Percentiles rank a stretch among this genome's conserved stretches.
These are phyloP conservation scores for Citrullus mucosospermus DNA, from an alignment of 306 rosid genomes.

Conservation along the genomic window DNA sequence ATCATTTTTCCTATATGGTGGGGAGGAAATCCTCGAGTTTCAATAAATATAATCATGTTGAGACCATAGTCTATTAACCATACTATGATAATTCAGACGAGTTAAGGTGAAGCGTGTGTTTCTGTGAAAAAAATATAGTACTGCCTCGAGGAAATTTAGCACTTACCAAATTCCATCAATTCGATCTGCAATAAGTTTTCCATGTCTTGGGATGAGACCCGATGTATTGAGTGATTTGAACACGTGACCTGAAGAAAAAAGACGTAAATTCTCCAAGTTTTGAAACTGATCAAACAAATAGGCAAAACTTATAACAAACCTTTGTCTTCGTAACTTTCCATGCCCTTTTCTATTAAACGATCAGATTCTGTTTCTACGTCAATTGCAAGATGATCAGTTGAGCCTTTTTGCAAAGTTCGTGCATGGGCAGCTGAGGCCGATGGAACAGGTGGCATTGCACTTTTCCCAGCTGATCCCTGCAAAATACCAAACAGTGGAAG, in stretches of 20 bases:
- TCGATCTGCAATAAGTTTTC: constrained; percentile 82
- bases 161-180: constrained; percentile 91
- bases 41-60: neutral
- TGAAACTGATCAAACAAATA: neutral
- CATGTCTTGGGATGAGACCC: constrained; percentile 83
- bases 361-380: constrained; percentile 59
- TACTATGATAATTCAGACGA: neutral
- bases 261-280: neutral
- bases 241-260: constrained; percentile 56
- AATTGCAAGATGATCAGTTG: constrained; percentile 72
- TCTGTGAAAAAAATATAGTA: neutral
- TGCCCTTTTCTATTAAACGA: constrained; percentile 30
- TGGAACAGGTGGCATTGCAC: constrained; percentile 40
- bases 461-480: constrained; percentile 69
- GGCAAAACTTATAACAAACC: constrained; percentile 31
- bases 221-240: constrained; percentile 85
- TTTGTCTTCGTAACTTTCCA: constrained; percentile 69
- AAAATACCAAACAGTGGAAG: constrained; percentile 9
- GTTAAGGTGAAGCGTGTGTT: neutral
- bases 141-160: neutral
- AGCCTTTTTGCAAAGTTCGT: constrained; percentile 74
- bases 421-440: constrained; percentile 40
- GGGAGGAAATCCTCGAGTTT: neutral
- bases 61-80: neutral
- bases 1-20: neutral